Evolutionary conservation across 306 rosid species (phyloP), one percentile per base, ranked within the genome.

Genomic region (Oemleria cerasiformis): DNA sequence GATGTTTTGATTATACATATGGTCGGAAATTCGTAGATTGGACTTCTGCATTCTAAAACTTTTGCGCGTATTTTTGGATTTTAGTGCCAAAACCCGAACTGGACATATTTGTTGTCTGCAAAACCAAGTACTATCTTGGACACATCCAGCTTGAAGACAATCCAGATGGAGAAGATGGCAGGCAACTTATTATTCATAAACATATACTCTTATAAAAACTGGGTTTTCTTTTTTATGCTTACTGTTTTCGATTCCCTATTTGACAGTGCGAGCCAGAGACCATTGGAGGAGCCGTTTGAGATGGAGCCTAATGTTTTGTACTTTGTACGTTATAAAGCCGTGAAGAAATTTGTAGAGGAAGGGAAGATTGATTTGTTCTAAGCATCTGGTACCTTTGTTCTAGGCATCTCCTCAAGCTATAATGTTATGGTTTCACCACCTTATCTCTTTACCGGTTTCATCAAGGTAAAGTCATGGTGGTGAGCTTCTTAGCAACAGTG

Each of bases 61-160:
- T 44, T 65, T 45, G 9, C 34, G 5, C 41, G 30, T 71, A 9
- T 72, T 36, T 58, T 40, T 57, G 34, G 17, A 15, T 78, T 79
- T 63, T 89, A 93, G 96, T 87, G 73, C 91, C 94, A 55, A 90
- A 84, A 84, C 92, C 96, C 1, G 82, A 80, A 44, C 78, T 88
- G 71, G 97, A 93, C 74, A 79, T 85, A 25, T 93, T 90, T 78
- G 94, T 93, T 39, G 94, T 94, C 34, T 94, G 98, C 84, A 87
- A 87, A 84, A 89, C 97, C 73, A 89, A 81, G 79, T 85, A 88
- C 62, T 86, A 87, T 76, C 87, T 94, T 7, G 88, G 88, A 30
- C 96, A 87, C 74, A 85, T 94, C 79, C 96, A 87, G 84, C 97
- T 91, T n/a, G 95, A 85, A 79, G 96, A 80, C 55, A 74, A 57